These are phyloP conservation scores for Populus hybrid DNA, from an alignment of 441 rosid species.

Conservation along the genomic window DNA sequence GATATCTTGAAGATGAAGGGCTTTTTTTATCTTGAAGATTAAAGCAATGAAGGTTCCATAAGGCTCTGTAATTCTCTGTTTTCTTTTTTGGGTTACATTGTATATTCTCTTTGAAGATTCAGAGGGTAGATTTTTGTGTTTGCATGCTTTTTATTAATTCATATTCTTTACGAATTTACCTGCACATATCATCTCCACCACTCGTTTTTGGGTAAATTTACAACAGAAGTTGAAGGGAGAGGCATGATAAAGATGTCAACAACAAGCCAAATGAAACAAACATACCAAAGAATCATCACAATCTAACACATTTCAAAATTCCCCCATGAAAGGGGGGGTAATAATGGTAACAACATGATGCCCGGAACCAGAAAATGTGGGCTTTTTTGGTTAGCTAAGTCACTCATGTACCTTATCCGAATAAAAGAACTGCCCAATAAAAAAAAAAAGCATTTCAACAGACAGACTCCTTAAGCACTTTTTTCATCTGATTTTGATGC, in stretches of 20 bases:
- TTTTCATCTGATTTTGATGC: slow-evolving; percentile 31
- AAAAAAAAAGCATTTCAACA: not conserved
- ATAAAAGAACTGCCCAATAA: not conserved
- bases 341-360: slow-evolving; percentile 11
- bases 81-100: not conserved
- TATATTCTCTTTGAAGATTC: not conserved
- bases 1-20: too few species aligned
- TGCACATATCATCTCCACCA: not conserved
- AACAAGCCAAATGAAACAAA: not conserved
- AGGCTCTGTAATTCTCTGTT: not conserved
- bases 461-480: not conserved
- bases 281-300: not conserved
- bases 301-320: slow-evolving; percentile 14
- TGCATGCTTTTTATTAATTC: not conserved
- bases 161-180: not conserved
- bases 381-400: slow-evolving; percentile 5
- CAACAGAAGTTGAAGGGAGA: not conserved
- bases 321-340: not conserved
- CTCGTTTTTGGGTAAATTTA: not conserved
- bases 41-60: too few species aligned
- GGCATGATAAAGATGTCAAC: not conserved
- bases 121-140: not conserved
- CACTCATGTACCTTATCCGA: slow-evolving; percentile 10
- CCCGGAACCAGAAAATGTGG: not conserved
- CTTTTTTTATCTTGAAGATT: too few species aligned